These are phyloP conservation scores for Sphaerulina populicola DNA, from an alignment of 2,329 filamentous ascomycete genomes.

Conservation along the genomic window DNA sequence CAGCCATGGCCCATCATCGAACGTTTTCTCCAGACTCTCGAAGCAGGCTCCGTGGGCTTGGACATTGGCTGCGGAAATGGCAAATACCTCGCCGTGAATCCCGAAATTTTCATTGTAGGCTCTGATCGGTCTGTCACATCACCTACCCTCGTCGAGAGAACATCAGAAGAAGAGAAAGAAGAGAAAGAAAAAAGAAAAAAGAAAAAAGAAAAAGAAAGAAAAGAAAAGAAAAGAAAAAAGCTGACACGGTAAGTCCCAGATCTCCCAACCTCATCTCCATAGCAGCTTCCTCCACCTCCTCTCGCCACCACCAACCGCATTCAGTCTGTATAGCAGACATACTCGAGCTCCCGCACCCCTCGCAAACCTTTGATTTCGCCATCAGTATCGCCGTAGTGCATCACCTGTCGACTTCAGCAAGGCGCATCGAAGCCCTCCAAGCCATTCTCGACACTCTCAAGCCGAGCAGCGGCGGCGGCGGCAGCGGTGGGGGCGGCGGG, in stretches of 20 bases:
- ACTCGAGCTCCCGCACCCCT: constrained; percentile 70
- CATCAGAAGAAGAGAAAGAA: too few relatives aligned
- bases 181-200: too few relatives aligned
- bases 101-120: constrained; percentile 67
- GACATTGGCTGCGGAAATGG: constrained; percentile 96
- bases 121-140: constrained; percentile 63
- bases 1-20: constrained; percentile 88
- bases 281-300: constrained; percentile 33
- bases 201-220: too few relatives aligned
- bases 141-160: too few relatives aligned
- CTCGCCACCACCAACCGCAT: constrained; percentile 48
- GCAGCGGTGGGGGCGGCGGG: too few relatives aligned
- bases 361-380: constrained; percentile 65
- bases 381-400: constrained; percentile 93
- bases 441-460: constrained; percentile 61
- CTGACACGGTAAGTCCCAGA: constrained; percentile 34
- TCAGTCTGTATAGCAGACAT: constrained; percentile 72
- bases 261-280: constrained; percentile 53
- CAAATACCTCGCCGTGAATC: constrained; percentile 81
- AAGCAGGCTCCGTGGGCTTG: constrained; percentile 67
- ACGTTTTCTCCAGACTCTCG: constrained; percentile 59
- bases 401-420: constrained; percentile 70
- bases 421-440: constrained; percentile 64
- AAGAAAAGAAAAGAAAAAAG: not conserved
- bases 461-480: too few relatives aligned